These are phyloP conservation scores for Phaffomyces opuntiae DNA, from an alignment of 805 yeast genomes.

Conservation along the genomic window DNA sequence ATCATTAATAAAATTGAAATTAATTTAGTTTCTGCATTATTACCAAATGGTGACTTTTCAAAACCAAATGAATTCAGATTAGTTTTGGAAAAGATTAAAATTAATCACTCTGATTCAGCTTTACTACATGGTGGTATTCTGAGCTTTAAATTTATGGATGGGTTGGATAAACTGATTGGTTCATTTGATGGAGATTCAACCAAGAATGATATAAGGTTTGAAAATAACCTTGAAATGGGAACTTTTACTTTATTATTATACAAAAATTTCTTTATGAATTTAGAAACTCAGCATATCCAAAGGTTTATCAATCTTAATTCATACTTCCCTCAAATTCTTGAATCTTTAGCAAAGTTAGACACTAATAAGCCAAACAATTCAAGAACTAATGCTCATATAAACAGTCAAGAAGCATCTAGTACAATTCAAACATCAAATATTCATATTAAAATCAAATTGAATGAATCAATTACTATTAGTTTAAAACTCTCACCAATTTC, in stretches of 20 bases:
- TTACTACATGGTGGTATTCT: slow-evolving; percentile 44
- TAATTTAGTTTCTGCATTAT: slow-evolving; percentile 42
- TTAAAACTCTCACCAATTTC: slow-evolving; percentile 37
- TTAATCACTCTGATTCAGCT: slow-evolving; percentile 36
- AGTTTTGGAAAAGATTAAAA: slow-evolving; percentile 24
- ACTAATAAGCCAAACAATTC: slow-evolving; percentile 1
- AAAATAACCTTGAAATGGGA: slow-evolving; percentile 28
- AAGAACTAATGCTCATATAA: not conserved
- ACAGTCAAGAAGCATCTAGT: not conserved
- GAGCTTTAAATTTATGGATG: slow-evolving; percentile 19
- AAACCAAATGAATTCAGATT: slow-evolving; percentile 27
- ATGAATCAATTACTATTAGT: slow-evolving; percentile 13
- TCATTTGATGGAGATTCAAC: slow-evolving; percentile 24
- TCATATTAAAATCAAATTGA: slow-evolving; percentile 6
- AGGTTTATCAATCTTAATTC: slow-evolving; percentile 24
- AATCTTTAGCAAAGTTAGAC: slow-evolving; percentile 15
- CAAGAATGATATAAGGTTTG: slow-evolving; percentile 49
- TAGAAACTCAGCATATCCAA: slow-evolving; percentile 18
- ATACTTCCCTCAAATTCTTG: slow-evolving; percentile 21
- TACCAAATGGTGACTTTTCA: slow-evolving; percentile 33
- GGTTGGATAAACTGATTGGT: slow-evolving; percentile 15
- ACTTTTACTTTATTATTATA: slow-evolving; percentile 38
- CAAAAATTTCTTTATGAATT: slow-evolving; percentile 28
- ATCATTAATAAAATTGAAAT: slow-evolving; percentile 31
- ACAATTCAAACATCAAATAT: slow-evolving; percentile 19